phyloP scores from a whole-genome alignment of 768 basidiomycete genomes.

The Sporobolomyces roseus region DNA sequence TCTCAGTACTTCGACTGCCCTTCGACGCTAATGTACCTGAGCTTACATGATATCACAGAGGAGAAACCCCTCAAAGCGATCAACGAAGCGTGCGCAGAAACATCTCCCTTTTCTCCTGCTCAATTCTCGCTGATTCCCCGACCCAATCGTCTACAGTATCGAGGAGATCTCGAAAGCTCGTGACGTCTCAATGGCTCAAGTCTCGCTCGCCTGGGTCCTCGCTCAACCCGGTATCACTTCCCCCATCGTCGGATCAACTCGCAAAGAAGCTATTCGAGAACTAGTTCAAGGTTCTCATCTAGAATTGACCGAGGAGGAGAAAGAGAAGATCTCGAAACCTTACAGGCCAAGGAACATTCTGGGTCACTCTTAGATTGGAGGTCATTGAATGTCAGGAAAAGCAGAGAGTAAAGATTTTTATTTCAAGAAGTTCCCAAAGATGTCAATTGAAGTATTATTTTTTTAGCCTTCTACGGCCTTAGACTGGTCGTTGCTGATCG shows the following conservation, averaged over 20 bases:
- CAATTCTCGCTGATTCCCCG: too few relatives aligned
- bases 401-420: too few relatives aligned
- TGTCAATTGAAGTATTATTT: too few relatives aligned
- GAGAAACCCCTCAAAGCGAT: slow-evolving; percentile 24
- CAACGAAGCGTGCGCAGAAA: slow-evolving; percentile 32
- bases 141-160: slow-evolving; percentile 50
- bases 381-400: too few relatives aligned
- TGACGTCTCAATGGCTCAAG: slow-evolving; percentile 59
- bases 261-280: slow-evolving; percentile 39
- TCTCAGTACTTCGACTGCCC: background rate
- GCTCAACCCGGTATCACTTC: slow-evolving; percentile 39
- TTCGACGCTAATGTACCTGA: background rate
- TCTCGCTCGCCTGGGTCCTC: slow-evolving; percentile 48
- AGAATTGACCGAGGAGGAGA: slow-evolving; percentile 58
- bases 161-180: slow-evolving; percentile 59
- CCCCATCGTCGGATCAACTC: slow-evolving; percentile 42
- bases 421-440: too few relatives aligned
- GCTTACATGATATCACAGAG: slow-evolving; percentile 10
- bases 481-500: too few relatives aligned
- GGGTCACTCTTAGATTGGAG: slow-evolving; percentile 52
- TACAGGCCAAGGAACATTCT: slow-evolving; percentile 55
- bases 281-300: slow-evolving; percentile 54
- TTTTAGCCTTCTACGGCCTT: too few relatives aligned
- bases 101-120: too few relatives aligned
- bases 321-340: slow-evolving; percentile 58